Percentiles rank a stretch among this genome's conserved stretches.
phyloP scores from a whole-genome alignment of 1,284 basidiomycete species.

The Athelia psychrophila region DNA sequence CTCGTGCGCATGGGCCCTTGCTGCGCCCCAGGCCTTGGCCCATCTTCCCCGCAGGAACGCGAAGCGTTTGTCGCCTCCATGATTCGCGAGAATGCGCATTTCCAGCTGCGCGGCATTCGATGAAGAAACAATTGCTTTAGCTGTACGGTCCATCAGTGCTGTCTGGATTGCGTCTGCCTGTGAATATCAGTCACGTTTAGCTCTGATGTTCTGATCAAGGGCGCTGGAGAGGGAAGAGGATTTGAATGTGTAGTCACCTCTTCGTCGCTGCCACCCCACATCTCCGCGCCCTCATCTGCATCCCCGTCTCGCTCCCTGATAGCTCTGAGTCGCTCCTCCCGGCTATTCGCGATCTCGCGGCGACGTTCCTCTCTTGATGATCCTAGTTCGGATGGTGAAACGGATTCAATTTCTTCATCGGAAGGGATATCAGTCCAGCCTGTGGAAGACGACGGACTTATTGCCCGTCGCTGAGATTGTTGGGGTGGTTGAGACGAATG shows the following conservation, averaged over 20 bases:
- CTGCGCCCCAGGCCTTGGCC: constrained; percentile 56
- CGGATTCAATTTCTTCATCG: constrained; percentile 80
- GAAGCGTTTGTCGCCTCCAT: constrained; percentile 69
- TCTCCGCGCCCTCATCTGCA: constrained; percentile 37
- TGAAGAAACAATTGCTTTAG: constrained; percentile 60
- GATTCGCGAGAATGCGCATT: constrained; percentile 85
- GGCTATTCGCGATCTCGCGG: constrained; percentile 52
- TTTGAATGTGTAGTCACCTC: constrained; percentile 48
- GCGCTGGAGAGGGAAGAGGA: background rate
- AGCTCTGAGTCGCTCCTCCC: constrained; percentile 63
- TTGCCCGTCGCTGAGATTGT: too few species aligned
- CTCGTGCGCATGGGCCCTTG: constrained; percentile 40
- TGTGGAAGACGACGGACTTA: constrained; percentile 40
- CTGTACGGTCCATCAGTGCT: constrained; percentile 75
- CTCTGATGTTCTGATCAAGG: background rate
- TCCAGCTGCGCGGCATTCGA: constrained; percentile 78
- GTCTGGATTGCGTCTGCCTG: constrained; percentile 68
- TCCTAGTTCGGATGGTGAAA: constrained; percentile 48
- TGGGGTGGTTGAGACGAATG: background rate
- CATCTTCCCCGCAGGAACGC: constrained; percentile 78
- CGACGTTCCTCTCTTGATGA: constrained; percentile 49
- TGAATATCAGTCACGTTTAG: too few species aligned
- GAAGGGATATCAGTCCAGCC: constrained; percentile 84
- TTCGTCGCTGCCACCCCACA: constrained; percentile 73
- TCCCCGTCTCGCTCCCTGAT: constrained; percentile 41